Evolutionary conservation across 495 filamentous ascomycete species (phyloP), one percentile per base, ranked within the genome.

Genomic region (Lophium mytilinum): DNA sequence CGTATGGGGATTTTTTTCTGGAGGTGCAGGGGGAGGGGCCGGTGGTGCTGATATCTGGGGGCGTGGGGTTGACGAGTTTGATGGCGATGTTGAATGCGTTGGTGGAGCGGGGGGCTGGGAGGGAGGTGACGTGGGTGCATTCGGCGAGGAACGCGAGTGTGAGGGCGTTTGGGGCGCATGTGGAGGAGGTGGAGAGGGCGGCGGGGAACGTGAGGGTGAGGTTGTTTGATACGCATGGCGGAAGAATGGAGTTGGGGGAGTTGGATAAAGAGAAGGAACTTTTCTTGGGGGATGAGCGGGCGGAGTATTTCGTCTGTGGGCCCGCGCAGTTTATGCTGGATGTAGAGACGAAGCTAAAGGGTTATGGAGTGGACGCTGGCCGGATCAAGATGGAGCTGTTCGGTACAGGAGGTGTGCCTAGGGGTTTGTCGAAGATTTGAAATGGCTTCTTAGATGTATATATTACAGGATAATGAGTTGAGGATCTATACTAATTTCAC

Each of bases 301-400:
- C 86, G 0, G 70, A 82, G 60, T 90, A 88, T 67, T 89, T 79
- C 66, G 69, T 86, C 57, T 90, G 87, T 54, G 87, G 85, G 0
- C 85, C 86, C 0, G 75, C 73, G 39, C 51, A 59, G 6, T 89
- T 89, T 73, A 90, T 88, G 86, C 66, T 71, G 4, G 78, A 79
- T 18, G 72, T 78, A 30, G 64, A 79, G 56, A 57, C 65, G 9
- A 68, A 67, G 40, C 71, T 89, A 56, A 63, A 74, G 43, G 70
- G 56, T 0, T 62, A 64, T 45, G 84, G 84, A 0, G 83, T 88
- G 0, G 61, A 59, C 4, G 67, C 65, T 41, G 77, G 76, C 9
- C 76, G 79, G 56, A 75, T 87, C 19, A 76, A 82, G 64, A 74
- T 87, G 63, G 86, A 89, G 68, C 66, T 84, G 12, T 89, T 87